Conservation (phyloP, 2,329 filamentous ascomycete genomes). For the Neonectria punicea region DNA sequence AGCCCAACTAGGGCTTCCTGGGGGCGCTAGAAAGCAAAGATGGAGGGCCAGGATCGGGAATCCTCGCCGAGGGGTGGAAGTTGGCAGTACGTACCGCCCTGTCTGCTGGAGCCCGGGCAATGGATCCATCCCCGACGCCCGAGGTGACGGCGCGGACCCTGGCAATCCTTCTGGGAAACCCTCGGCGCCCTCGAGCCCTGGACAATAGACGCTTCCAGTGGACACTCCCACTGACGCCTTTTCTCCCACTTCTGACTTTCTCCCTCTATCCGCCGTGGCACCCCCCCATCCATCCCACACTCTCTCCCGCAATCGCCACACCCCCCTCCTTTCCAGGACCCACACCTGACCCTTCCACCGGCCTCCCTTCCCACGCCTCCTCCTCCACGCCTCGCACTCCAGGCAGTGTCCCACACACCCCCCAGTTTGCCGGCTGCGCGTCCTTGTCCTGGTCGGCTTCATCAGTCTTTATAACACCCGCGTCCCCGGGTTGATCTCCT, state of each 20-base stretch:
- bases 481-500: conserved; percentile 38
- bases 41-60: conserved; percentile 17
- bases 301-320: conserved; percentile 21
- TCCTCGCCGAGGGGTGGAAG: conserved; percentile 7
- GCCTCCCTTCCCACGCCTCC: conserved; percentile 13
- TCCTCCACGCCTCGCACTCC: conserved; percentile 19
- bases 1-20: not conserved
- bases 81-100: not conserved
- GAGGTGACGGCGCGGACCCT: conserved; percentile 28
- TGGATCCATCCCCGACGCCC: conserved; percentile 20
- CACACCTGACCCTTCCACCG: conserved; percentile 17
- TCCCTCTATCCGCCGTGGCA: not conserved
- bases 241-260: not conserved
- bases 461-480: conserved; percentile 41
- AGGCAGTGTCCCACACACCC: conserved; percentile 33
- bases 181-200: conserved; percentile 31
- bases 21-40: not conserved
- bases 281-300: conserved; percentile 2
- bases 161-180: conserved; percentile 28
- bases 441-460: conserved; percentile 34
- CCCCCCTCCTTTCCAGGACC: conserved; percentile 7
- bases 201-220: not conserved
- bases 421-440: conserved; percentile 41
- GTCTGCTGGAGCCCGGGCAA: conserved; percentile 3
- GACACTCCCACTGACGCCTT: conserved; percentile 8